Percentiles rank a stretch among this genome's conserved stretches.
phyloP scores from a whole-genome alignment of 2,329 filamentous ascomycete genomes.

The Fusarium guadeloupense region DNA sequence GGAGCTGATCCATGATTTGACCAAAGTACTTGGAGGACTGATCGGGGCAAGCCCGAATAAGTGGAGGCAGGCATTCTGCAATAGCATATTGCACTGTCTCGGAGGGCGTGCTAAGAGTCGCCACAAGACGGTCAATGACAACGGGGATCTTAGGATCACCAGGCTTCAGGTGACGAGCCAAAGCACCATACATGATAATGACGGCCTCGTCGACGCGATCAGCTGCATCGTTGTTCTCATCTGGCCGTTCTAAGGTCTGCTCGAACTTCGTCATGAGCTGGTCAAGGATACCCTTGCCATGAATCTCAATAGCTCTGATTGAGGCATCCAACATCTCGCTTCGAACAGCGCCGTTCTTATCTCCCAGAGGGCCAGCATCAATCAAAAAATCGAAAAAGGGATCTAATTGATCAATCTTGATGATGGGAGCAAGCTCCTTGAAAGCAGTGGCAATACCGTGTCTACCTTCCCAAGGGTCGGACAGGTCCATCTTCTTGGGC shows the following conservation, averaged over 20 bases:
- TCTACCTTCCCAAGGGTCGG: slow-evolving; percentile 90
- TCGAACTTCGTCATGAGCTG: slow-evolving; percentile 94
- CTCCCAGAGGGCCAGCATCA: slow-evolving; percentile 84
- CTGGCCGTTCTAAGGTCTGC: slow-evolving; percentile 82
- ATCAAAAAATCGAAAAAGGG: slow-evolving; percentile 87
- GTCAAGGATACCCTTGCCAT: slow-evolving; percentile 85
- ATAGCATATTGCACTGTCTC: slow-evolving; percentile 98
- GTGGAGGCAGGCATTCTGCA: slow-evolving; percentile 88
- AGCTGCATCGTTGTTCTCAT: slow-evolving; percentile 80
- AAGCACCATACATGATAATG: slow-evolving; percentile 94
- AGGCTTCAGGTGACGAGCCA: slow-evolving; percentile 84
- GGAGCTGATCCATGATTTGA: slow-evolving; percentile 80
- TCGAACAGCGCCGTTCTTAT: slow-evolving; percentile 79
- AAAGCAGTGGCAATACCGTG: slow-evolving; percentile 91
- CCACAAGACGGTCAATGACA: slow-evolving; percentile 85
- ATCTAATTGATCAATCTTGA: slow-evolving; percentile 75
- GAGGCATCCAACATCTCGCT: slow-evolving; percentile 93
- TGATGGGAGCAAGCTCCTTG: slow-evolving; percentile 77
- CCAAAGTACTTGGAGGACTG: slow-evolving; percentile 83
- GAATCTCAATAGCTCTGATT: slow-evolving; percentile 79
- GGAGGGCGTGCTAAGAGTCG: slow-evolving; percentile 91
- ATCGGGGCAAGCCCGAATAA: slow-evolving; percentile 83
- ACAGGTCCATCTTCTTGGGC: slow-evolving; percentile 85
- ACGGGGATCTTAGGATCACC: slow-evolving; percentile 89
- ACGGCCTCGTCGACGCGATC: slow-evolving; percentile 97